phyloP scores from a whole-genome alignment of 2,329 filamentous ascomycete species.

The Penicillium sp. region DNA sequence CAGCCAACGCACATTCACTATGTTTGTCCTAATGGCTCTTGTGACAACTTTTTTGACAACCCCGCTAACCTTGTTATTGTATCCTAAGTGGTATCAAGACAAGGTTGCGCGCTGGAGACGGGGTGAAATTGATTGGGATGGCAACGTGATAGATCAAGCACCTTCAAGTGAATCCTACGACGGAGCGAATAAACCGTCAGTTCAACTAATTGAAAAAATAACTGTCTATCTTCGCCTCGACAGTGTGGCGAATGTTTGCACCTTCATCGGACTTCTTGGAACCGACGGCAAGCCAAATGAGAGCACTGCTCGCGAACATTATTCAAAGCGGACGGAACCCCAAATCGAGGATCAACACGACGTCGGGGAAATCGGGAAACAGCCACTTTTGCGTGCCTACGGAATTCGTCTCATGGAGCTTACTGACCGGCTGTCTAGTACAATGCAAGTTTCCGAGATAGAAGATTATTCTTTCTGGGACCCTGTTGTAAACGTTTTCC shows the following conservation, averaged over 20 bases:
- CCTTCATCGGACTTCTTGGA: slow-evolving; percentile 76
- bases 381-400: slow-evolving; percentile 63
- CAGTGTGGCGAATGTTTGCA: slow-evolving; percentile 76
- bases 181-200: slow-evolving; percentile 37
- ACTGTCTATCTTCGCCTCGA: slow-evolving; percentile 81
- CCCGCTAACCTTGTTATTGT: slow-evolving; percentile 67
- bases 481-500: slow-evolving; percentile 86
- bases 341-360: slow-evolving; percentile 21
- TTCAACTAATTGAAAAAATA: slow-evolving; percentile 57
- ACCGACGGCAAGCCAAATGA: slow-evolving; percentile 40
- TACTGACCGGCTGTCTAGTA: slow-evolving; percentile 87
- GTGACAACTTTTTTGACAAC: slow-evolving; percentile 82
- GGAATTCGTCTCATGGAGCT: slow-evolving; percentile 83
- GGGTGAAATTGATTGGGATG: slow-evolving; percentile 89
- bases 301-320: slow-evolving; percentile 32
- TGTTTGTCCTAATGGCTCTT: slow-evolving; percentile 91
- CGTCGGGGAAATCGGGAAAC: slow-evolving; percentile 17
- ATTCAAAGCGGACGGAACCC: slow-evolving; percentile 25
- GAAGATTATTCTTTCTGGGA: slow-evolving; percentile 71
- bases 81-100: slow-evolving; percentile 72
- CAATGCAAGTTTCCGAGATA: slow-evolving; percentile 86
- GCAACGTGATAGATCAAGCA: slow-evolving; percentile 43
- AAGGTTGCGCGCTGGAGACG: slow-evolving; percentile 71
- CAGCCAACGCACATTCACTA: slow-evolving; percentile 78
- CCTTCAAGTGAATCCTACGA: slow-evolving; percentile 14